Conservation (phyloP, 2,329 filamentous ascomycete genomes). For the Talaromyces rugulosus region DNA sequence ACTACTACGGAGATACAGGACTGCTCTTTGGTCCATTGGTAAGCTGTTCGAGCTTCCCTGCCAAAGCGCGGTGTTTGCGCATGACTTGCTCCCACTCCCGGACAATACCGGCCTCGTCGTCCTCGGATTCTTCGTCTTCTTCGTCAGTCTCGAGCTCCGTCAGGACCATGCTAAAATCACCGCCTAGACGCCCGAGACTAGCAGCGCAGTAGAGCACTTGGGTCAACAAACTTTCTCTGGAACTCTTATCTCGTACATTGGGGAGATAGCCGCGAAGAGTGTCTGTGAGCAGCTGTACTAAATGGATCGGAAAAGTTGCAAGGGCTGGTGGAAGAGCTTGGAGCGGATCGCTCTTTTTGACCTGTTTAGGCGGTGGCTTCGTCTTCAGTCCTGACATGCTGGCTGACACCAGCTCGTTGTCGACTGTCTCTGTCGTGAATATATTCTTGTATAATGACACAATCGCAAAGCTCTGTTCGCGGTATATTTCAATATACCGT, state of each 20-base stretch:
- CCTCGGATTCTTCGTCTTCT: constrained; percentile 35
- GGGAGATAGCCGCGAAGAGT: constrained; percentile 74
- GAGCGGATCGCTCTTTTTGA: constrained; percentile 26
- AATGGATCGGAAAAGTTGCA: constrained; percentile 76
- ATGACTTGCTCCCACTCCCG: constrained; percentile 80
- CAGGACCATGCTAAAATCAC: constrained; percentile 87
- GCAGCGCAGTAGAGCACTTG: constrained; percentile 92
- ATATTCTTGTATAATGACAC: constrained; percentile 92
- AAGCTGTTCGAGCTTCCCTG: constrained; percentile 57
- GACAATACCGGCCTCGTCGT: constrained; percentile 38
- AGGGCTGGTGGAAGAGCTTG: constrained; percentile 68
- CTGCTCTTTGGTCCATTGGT: constrained; percentile 24
- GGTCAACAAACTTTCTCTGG: constrained; percentile 81
- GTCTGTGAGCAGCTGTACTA: constrained; percentile 75
- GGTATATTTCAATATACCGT: constrained; percentile 93
- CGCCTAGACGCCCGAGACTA: constrained; percentile 82
- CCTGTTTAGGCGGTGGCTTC: constrained; percentile 20
- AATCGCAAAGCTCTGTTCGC: constrained; percentile 94
- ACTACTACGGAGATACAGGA: constrained; percentile 11
- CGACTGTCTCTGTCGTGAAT: constrained; percentile 58
- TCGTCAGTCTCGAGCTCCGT: constrained; percentile 51
- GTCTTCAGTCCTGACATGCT: constrained; percentile 15
- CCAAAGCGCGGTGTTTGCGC: constrained; percentile 79
- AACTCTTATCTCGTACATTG: constrained; percentile 72
- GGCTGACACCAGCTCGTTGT: constrained; percentile 20